phyloP scores from a whole-genome alignment of 1,284 basidiomycete species.

The Malassezia obtusa region DNA sequence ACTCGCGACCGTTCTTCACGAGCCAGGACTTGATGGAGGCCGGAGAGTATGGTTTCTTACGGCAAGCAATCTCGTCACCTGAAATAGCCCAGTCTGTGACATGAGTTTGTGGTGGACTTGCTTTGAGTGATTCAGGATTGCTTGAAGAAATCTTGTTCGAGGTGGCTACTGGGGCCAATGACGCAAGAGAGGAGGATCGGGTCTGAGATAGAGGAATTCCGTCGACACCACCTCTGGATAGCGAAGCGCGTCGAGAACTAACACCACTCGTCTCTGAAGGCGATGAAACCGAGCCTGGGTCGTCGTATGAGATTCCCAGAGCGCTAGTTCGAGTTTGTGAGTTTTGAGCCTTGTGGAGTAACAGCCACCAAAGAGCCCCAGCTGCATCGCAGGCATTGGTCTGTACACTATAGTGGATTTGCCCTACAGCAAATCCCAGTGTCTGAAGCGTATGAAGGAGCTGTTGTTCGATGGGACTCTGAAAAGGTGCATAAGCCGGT shows the following conservation, averaged over 20 bases:
- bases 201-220: background rate
- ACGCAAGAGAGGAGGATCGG: background rate
- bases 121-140: too few relatives aligned
- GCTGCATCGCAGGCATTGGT: constrained; percentile 84
- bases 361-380: constrained; percentile 92
- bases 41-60: background rate
- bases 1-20: background rate
- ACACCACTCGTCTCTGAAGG: background rate
- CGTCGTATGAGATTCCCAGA: background rate
- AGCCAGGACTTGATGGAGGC: background rate
- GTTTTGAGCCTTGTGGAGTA: constrained; percentile 54
- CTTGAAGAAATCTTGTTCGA: too few relatives aligned
- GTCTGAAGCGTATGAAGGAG: constrained; percentile 65
- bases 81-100: too few relatives aligned
- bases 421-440: constrained; percentile 83
- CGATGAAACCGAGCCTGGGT: background rate
- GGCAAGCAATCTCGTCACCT: too few relatives aligned
- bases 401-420: constrained; percentile 83
- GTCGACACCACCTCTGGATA: background rate
- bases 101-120: too few relatives aligned
- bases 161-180: background rate
- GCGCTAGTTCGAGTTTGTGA: background rate
- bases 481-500: constrained; percentile 70
- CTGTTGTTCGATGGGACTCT: constrained; percentile 65
- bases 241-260: background rate